A percentile compares a stretch with the other conserved stretches of the same genome.
Evolutionary conservation across 202 grass and related monocot species (phyloP).

Genomic region (Zizania palustris): DNA sequence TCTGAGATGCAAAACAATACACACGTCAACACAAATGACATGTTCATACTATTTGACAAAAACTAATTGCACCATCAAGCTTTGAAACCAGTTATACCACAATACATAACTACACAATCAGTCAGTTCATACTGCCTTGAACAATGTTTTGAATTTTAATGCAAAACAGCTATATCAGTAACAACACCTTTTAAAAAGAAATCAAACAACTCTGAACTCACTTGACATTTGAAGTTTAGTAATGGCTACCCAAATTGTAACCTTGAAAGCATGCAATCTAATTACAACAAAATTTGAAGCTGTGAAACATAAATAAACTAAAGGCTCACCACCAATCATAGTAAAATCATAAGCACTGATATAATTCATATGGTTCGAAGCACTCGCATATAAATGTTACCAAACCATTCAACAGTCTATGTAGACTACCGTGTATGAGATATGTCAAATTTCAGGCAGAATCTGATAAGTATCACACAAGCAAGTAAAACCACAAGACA

Average conservation of each 20-base stretch:
- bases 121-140: neutral
- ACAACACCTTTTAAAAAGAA: neutral
- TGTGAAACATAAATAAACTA: neutral
- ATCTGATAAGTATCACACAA: neutral
- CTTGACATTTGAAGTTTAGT: constrained; percentile 3
- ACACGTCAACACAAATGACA: neutral
- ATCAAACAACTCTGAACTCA: neutral
- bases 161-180: neutral
- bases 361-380: neutral
- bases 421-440: neutral
- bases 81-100: neutral
- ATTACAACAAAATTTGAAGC: neutral
- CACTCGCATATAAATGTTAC: neutral
- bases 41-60: constrained; percentile 16
- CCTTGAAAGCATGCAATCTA: neutral
- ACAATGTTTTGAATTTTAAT: constrained; percentile 17
- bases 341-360: neutral
- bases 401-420: neutral
- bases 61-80: neutral
- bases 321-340: neutral
- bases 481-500: constrained; percentile 6
- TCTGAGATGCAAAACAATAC: neutral
- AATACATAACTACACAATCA: neutral
- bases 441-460: neutral
- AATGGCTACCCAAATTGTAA: constrained; percentile 26